A percentile compares a stretch with the other conserved stretches of the same genome.
phyloP scores from a whole-genome alignment of 2,329 filamentous ascomycete genomes.

The Zymoseptoria pseudotritici region DNA sequence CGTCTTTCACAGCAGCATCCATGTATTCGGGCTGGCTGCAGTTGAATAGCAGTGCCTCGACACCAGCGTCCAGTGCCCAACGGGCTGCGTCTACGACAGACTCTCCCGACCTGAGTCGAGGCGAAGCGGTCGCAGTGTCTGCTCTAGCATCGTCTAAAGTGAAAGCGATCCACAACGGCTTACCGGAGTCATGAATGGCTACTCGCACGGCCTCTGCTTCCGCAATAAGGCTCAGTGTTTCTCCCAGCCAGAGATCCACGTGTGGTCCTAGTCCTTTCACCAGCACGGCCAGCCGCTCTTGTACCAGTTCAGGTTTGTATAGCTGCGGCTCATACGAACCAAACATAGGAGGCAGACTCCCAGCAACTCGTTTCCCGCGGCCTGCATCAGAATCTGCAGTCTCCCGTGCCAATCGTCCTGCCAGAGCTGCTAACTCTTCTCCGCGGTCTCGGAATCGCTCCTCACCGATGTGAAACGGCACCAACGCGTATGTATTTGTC shows the following conservation, averaged over 20 bases:
- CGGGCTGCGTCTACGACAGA: constrained; percentile 1
- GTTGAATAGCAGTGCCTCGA: constrained; percentile 3
- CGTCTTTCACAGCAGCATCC: background rate
- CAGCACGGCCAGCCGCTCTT: background rate
- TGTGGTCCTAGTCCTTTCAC: background rate
- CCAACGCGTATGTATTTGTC: constrained; percentile 3
- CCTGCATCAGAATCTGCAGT: background rate
- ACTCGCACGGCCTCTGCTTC: constrained; percentile 3
- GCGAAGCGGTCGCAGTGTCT: background rate
- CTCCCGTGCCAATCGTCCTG: constrained; percentile 2
- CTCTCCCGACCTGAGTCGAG: constrained; percentile 2
- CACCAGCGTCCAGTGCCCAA: constrained; percentile 1
- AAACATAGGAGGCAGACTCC: constrained; percentile 6
- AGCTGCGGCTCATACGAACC: constrained; percentile 6
- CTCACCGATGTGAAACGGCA: constrained; percentile 4
- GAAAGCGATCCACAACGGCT: constrained; percentile 5
- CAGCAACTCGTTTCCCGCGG: background rate
- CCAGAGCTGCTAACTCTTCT: constrained; percentile 1
- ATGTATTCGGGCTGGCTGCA: constrained; percentile 2
- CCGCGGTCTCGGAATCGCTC: constrained; percentile 1
- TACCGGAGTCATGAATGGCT: background rate
- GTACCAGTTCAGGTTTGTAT: background rate
- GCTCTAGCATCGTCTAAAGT: background rate
- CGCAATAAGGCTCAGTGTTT: constrained; percentile 4
- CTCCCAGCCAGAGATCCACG: constrained; percentile 5